These are phyloP conservation scores for Aspergillus unguis DNA, from an alignment of 2,329 filamentous ascomycete genomes.

Conservation along the genomic window DNA sequence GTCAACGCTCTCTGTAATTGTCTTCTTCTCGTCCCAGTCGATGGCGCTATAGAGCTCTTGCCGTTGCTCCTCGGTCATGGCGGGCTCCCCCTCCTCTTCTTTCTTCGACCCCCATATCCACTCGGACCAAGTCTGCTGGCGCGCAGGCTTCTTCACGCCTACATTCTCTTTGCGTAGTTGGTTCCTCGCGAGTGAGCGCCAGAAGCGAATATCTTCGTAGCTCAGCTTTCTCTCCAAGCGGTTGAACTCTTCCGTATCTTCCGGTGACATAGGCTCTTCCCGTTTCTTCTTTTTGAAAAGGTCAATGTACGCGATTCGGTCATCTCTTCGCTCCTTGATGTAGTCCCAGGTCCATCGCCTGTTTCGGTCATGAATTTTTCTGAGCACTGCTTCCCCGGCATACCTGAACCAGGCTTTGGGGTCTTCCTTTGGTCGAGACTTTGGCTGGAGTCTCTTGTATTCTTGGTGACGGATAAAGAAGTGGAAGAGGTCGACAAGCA, in stretches of 20 bases:
- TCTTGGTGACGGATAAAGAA: constrained; percentile 98
- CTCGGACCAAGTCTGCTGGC: constrained; percentile 81
- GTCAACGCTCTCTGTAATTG: constrained; percentile 81
- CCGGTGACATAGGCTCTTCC: constrained; percentile 62
- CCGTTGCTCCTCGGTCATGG: constrained; percentile 92
- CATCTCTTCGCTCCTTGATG: constrained; percentile 87
- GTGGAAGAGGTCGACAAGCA: constrained; percentile 98
- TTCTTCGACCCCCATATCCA: constrained; percentile 88
- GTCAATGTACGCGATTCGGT: constrained; percentile 82
- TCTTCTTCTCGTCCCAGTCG: constrained; percentile 96
- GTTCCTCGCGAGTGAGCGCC: constrained; percentile 89
- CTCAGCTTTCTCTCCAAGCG: constrained; percentile 79
- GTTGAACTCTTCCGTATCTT: constrained; percentile 70
- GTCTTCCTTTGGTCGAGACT: constrained; percentile 79
- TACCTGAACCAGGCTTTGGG: constrained; percentile 90
- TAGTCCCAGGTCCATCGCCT: constrained; percentile 94
- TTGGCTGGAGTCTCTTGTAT: constrained; percentile 89
- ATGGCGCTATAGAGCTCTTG: constrained; percentile 97
- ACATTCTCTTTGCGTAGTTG: constrained; percentile 94
- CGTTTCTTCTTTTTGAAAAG: constrained; percentile 93
- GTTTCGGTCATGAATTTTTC: constrained; percentile 94
- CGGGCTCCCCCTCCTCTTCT: constrained; percentile 69
- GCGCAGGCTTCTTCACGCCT: constrained; percentile 68
- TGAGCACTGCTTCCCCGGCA: constrained; percentile 80
- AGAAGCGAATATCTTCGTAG: constrained; percentile 96